Percentiles rank a stretch among this genome's conserved stretches.
phyloP scores from a whole-genome alignment of 768 basidiomycete species.

The Trametes villosa region DNA sequence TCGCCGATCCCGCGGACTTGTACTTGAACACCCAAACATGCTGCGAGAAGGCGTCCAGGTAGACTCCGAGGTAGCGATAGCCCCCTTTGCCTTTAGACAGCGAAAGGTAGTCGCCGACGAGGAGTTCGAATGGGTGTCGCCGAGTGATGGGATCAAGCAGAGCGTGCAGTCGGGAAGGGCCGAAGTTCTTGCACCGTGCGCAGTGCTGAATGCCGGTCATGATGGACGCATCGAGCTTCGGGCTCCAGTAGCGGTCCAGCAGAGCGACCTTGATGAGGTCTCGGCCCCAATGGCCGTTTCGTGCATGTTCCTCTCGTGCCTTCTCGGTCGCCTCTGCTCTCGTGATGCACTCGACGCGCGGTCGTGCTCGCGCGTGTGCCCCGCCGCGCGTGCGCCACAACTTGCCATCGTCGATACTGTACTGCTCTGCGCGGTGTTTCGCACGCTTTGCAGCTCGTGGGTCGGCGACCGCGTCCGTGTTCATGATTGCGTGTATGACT shows the following conservation, averaged over 20 bases:
- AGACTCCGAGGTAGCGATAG: slow-evolving; percentile 34
- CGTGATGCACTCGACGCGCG: slow-evolving; percentile 12
- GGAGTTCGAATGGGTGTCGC: slow-evolving; percentile 43
- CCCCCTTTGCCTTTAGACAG: slow-evolving; percentile 40
- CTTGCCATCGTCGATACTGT: slow-evolving; percentile 22
- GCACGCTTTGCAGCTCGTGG: background rate
- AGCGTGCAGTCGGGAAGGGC: slow-evolving; percentile 35
- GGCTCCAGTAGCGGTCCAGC: slow-evolving; percentile 33
- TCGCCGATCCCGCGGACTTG: slow-evolving; percentile 33
- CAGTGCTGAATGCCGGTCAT: slow-evolving; percentile 26
- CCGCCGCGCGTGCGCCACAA: slow-evolving; percentile 30
- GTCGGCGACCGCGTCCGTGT: background rate
- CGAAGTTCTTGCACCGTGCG: slow-evolving; percentile 38
- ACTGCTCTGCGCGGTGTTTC: slow-evolving; percentile 3
- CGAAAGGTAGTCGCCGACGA: slow-evolving; percentile 42
- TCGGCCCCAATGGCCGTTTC: slow-evolving; percentile 38
- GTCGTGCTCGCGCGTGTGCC: slow-evolving; percentile 12
- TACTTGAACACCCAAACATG: slow-evolving; percentile 33
- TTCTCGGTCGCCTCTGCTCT: slow-evolving; percentile 16
- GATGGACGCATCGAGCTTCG: slow-evolving; percentile 31
- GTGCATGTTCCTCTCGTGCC: slow-evolving; percentile 10
- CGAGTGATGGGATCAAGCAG: slow-evolving; percentile 43
- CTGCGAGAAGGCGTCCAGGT: slow-evolving; percentile 33
- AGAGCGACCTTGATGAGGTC: slow-evolving; percentile 39
- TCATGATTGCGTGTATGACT: slow-evolving; percentile 10